Base-by-base conservation (phyloP, 345 rosid genomes). In the Zanthoxylum bungeanum region DNA sequence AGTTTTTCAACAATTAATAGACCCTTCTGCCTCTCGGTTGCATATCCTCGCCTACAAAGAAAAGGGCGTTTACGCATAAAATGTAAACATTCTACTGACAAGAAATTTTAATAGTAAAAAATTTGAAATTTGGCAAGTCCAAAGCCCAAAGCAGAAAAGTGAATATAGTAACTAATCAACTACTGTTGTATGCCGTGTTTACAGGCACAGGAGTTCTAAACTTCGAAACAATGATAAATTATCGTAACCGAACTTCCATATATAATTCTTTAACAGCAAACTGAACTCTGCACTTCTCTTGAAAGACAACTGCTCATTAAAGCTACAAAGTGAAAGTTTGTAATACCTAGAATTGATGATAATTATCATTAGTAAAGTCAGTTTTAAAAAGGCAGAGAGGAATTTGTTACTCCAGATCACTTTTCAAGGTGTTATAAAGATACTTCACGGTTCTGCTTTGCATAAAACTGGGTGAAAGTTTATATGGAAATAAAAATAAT, bases 1-100 rank as follows among this genome's bases (percentile, higher is more conserved):
- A 94, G 79, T 77, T 92, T 94, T 81, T 88, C 97, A 77, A 85
- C 98, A 81, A 92, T 81, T 57, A 94, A 68, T 55, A 90, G 79
- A 49, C 97, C 98, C 79, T 83, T 90, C 80, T 94, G 92, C 81
- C 90, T 88, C 83, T 94, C 97, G 27, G 97, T 86, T 74, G 97
- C 85, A 83, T 92, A 94, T 58, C 98, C 98, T 65, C 97, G 85
- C 92, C 97, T 94, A 85, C 34, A 80, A 73, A 77, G 46, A 46
- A 55, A 63, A 85, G 44, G 44, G 40, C 4, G 33, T 33, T 68
- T 9, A 19, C 28, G 56, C 34, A 24, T 37, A 55, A 66, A 73
- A 33, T 16, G 30, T 24, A 16, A 31, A 30, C 40, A 49, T 51
- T 49, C 24, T 4, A 25, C 49, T 52, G 33, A 25, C 50, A 42